phyloP scores from a whole-genome alignment of 495 filamentous ascomycete species.

The Aspergillus affinis region DNA sequence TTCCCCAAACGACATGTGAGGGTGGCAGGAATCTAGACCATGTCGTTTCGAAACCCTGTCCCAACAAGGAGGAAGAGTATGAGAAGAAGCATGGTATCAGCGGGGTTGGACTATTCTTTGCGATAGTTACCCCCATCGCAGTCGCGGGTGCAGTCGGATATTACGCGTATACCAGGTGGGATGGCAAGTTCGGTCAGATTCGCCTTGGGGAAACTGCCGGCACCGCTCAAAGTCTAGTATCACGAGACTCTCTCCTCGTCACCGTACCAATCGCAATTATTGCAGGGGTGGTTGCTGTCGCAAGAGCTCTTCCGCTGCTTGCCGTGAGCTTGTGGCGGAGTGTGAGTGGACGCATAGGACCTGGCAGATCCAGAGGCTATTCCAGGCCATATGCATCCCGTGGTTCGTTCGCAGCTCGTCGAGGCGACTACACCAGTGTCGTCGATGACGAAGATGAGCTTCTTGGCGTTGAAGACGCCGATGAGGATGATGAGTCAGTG shows the following conservation, averaged over 20 bases:
- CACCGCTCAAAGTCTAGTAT: conserved; percentile 49
- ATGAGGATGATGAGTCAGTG: conserved; percentile 92
- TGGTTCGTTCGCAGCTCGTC: conserved; percentile 78
- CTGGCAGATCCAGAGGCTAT: conserved; percentile 37
- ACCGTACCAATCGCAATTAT: conserved; percentile 76
- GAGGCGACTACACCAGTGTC: conserved; percentile 81
- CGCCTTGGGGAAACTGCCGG: conserved; percentile 66
- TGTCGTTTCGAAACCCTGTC: conserved; percentile 58
- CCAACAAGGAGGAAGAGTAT: conserved; percentile 74
- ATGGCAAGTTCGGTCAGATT: conserved; percentile 87
- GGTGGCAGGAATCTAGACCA: conserved; percentile 73
- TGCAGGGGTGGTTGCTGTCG: conserved; percentile 72
- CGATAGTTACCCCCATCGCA: conserved; percentile 69
- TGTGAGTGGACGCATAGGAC: conserved; percentile 42
- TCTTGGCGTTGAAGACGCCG: conserved; percentile 79
- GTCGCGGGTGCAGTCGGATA: conserved; percentile 73
- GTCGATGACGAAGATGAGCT: conserved; percentile 93
- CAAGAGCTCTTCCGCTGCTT: conserved; percentile 72
- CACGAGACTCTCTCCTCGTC: conserved; percentile 66
- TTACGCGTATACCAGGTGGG: conserved; percentile 83
- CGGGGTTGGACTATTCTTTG: conserved; percentile 81
- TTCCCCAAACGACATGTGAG: conserved; percentile 82
- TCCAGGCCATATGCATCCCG: conserved; percentile 76
- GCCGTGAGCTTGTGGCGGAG: conserved; percentile 65
- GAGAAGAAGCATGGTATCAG: conserved; percentile 67